phyloP scores from a whole-genome alignment of 2,329 filamentous ascomycete species.

The Trichoderma lentiforme region DNA sequence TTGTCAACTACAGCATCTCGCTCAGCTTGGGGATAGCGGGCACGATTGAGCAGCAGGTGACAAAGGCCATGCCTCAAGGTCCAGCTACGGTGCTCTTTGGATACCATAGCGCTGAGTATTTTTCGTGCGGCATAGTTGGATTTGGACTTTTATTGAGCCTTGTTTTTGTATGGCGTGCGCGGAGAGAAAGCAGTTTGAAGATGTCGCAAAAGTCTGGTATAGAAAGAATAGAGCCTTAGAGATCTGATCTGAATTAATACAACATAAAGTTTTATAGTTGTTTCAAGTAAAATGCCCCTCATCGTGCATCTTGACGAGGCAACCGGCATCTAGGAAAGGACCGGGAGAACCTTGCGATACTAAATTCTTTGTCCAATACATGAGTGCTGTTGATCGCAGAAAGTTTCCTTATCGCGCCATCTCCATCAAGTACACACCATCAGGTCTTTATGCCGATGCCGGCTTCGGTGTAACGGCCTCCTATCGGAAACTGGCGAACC shows the following conservation, averaged over 20 bases:
- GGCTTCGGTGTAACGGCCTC: not conserved
- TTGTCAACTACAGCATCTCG: slow-evolving; percentile 67
- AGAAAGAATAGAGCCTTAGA: not conserved
- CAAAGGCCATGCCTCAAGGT: not conserved
- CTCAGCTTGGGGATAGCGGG: slow-evolving; percentile 64
- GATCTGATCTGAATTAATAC: not conserved
- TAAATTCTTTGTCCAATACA: not conserved
- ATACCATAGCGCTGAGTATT: not conserved
- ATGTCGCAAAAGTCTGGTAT: not conserved
- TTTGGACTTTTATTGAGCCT: not conserved
- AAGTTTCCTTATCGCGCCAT: not conserved
- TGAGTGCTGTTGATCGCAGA: not conserved
- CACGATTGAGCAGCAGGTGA: slow-evolving; percentile 47
- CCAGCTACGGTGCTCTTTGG: not conserved
- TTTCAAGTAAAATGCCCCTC: not conserved
- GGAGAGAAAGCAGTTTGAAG: not conserved
- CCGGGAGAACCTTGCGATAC: not conserved
- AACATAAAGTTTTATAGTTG: not conserved
- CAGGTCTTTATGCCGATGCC: not conserved
- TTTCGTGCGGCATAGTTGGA: not conserved
- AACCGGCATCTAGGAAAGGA: not conserved
- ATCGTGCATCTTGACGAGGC: not conserved
- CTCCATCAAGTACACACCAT: not conserved
- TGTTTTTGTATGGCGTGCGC: not conserved
- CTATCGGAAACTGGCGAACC: not conserved